A percentile compares a stretch with the other conserved stretches of the same genome.
phyloP scores from a whole-genome alignment of 495 filamentous ascomycete species.

The Tuber brumale region DNA sequence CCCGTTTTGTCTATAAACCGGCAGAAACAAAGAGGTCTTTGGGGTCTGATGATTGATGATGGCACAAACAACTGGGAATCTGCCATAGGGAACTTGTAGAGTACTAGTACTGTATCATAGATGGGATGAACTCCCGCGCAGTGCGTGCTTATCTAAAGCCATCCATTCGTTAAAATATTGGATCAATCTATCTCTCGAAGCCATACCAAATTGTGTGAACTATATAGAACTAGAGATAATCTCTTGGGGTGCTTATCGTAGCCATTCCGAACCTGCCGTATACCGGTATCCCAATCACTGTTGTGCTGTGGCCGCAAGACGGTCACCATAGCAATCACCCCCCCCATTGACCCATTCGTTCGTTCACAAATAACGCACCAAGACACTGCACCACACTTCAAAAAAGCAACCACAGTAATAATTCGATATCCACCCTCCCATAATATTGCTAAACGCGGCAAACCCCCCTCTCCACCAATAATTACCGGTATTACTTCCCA shows the following conservation, averaged over 20 bases:
- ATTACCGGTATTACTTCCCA: constrained; percentile 5
- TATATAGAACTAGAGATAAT: neutral
- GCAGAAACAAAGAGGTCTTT: neutral
- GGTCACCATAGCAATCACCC: neutral
- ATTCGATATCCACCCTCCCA: neutral
- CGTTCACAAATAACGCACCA: neutral
- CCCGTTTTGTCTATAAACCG: too few species aligned
- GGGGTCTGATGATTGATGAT: neutral
- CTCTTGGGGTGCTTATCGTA: neutral
- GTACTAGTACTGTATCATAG: neutral
- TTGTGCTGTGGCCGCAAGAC: neutral
- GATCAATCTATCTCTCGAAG: neutral
- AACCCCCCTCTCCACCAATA: neutral
- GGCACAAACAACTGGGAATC: neutral
- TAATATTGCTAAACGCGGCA: neutral
- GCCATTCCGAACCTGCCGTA: neutral
- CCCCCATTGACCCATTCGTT: neutral
- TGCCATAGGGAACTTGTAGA: neutral
- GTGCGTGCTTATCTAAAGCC: neutral
- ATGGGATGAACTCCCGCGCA: neutral
- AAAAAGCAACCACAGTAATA: neutral
- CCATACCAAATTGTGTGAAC: neutral
- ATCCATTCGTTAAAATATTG: neutral
- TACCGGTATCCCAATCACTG: neutral
- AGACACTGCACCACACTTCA: neutral